phyloP scores from a whole-genome alignment of 148 eudicot species.

The Chenopodium suecicum region DNA sequence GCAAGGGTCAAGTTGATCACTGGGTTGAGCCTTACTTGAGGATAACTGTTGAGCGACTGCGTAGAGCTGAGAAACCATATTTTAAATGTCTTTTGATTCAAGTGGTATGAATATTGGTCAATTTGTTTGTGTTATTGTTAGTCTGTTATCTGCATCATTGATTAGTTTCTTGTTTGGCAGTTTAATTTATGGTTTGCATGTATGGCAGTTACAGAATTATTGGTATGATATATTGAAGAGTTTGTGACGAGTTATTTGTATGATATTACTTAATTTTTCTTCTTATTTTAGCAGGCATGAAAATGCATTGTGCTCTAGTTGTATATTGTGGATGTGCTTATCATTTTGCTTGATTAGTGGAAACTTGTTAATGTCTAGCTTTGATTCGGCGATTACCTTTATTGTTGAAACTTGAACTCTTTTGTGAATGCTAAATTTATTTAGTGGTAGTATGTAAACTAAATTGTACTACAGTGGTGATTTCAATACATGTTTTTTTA shows the following conservation, averaged over 20 bases:
- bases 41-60: slow-evolving; percentile 76
- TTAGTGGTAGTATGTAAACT: neutral
- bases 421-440: neutral
- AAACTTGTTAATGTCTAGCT: neutral
- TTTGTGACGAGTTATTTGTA: too few relatives aligned
- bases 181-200: too few relatives aligned
- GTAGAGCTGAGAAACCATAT: slow-evolving; percentile 66
- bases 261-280: neutral
- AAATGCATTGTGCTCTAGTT: neutral
- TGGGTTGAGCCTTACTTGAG: slow-evolving; percentile 95
- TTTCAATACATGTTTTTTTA: neutral
- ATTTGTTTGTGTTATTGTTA: neutral
- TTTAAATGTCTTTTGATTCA: slow-evolving; percentile 80
- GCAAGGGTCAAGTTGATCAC: slow-evolving; percentile 91
- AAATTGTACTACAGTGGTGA: neutral
- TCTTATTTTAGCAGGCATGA: too few relatives aligned
- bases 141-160: neutral
- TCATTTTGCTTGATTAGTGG: neutral
- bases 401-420: neutral
- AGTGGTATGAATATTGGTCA: slow-evolving; percentile 61
- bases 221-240: too few relatives aligned
- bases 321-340: neutral
- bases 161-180: neutral
- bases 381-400: neutral
- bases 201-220: too few relatives aligned